phyloP scores from a whole-genome alignment of 2,329 filamentous ascomycete species.

The Xylaria sp. region DNA sequence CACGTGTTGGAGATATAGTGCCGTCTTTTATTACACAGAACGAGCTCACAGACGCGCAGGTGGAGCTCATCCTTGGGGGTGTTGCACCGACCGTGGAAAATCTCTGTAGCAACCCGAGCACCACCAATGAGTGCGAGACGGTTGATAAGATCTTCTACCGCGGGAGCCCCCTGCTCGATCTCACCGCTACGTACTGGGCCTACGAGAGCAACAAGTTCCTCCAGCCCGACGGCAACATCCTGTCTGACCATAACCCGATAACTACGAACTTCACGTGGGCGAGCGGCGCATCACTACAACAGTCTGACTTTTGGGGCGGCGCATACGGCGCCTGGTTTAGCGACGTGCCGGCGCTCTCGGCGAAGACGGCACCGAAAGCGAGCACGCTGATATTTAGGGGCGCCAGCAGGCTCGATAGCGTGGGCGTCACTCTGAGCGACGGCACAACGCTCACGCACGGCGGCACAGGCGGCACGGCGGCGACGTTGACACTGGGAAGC shows the following conservation, averaged over 20 bases:
- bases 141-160: slow-evolving; percentile 76
- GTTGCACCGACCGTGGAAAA: slow-evolving; percentile 57
- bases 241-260: slow-evolving; percentile 74
- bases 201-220: slow-evolving; percentile 69
- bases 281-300: slow-evolving; percentile 52
- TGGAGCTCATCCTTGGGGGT: slow-evolving; percentile 63
- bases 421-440: slow-evolving; percentile 60
- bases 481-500: slow-evolving; percentile 56
- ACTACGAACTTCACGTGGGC: slow-evolving; percentile 64
- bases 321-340: slow-evolving; percentile 66
- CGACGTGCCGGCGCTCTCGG: slow-evolving; percentile 58
- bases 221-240: slow-evolving; percentile 64
- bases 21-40: slow-evolving; percentile 62
- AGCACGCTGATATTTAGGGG: slow-evolving; percentile 60
- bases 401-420: slow-evolving; percentile 60
- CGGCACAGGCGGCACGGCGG: slow-evolving; percentile 60
- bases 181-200: slow-evolving; percentile 61
- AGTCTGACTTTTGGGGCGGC: slow-evolving; percentile 61
- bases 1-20: slow-evolving; percentile 64
- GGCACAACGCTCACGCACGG: slow-evolving; percentile 64
- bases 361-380: slow-evolving; percentile 50
- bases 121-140: slow-evolving; percentile 67
- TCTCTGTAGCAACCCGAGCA: slow-evolving; percentile 68
- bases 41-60: slow-evolving; percentile 68
- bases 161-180: slow-evolving; percentile 57